Conservation (phyloP, 306 rosid genomes). For the Prunus campanulata region DNA sequence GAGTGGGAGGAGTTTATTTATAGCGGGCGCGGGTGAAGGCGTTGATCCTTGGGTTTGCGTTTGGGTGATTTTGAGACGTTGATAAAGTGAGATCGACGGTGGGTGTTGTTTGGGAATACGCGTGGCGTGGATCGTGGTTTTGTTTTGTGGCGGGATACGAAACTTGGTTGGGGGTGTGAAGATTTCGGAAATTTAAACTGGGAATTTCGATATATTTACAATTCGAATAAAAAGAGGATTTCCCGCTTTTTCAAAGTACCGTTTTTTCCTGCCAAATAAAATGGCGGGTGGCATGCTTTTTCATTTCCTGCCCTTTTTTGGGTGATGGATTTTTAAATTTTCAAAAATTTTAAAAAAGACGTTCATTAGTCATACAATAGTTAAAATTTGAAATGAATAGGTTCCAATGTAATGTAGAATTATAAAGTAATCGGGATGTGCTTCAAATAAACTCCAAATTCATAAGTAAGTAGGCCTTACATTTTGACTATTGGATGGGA, state of each 20-base stretch:
- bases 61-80: not conserved
- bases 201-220: not conserved
- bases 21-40: not conserved
- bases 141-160: not conserved
- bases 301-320: too few species aligned
- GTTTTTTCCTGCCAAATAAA: too few species aligned
- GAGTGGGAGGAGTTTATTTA: not conserved
- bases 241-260: not conserved
- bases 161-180: not conserved
- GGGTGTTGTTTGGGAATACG: not conserved
- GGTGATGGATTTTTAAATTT: too few species aligned
- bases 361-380: too few species aligned
- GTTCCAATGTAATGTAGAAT: too few species aligned
- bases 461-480: too few species aligned
- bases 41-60: conserved; percentile 6
- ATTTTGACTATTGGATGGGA: too few species aligned
- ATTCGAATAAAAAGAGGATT: not conserved
- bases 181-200: not conserved
- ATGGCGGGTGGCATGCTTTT: too few species aligned
- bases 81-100: conserved; percentile 6
- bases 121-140: not conserved
- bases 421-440: too few species aligned
- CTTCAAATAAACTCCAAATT: too few species aligned
- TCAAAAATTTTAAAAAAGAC: too few species aligned
- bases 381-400: too few species aligned